Evolutionary conservation across 2,329 filamentous ascomycete species (phyloP), one percentile per base, ranked within the genome.

Genomic region (Cercospora berteroae): DNA sequence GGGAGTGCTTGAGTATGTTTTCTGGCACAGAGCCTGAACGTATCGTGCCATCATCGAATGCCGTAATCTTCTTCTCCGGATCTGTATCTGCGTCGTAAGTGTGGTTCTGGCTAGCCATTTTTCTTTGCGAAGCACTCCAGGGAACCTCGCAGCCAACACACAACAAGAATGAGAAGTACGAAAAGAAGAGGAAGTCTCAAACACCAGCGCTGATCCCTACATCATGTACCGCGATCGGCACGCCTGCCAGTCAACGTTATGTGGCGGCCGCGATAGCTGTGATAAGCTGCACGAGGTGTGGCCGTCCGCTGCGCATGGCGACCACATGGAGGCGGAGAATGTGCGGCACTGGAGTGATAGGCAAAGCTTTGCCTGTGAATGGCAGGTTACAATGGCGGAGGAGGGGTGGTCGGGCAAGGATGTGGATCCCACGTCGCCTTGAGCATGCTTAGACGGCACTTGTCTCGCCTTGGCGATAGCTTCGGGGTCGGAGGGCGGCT

Each of bases 1-100:
- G 81, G 1, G 83, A 81, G 72, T 87, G 85, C 71, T 85, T 81
- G 63, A 84, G 74, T 36, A 85, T 77, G 6, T 74, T 79, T n/a
- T 73, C 73, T 9, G 70, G 72, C 5, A 78, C 73, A 18, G 69
- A 74, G 16, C 74, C 76, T 59, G 67, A 70, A 4, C 73, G 67
- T 8, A 76, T 71, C 4, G 76, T 73, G 55, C 75, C 73, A 12
- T 71, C 72, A 13, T 73, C 60, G 13, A 48, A 65, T 7, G 75
- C 68, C 3, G 74, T 36, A 5, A 55, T 27, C 5, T 72, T 67
- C 68, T 74, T 73, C 25, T 77, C 74, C 25, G 70, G 65, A 5
- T 75, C 73, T 8, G 69, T 64, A 27, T 74, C 71, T 31, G 72
- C 57, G 2, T 60, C 44, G 56, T 42, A 64, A 16, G 55, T 2